phyloP scores from a whole-genome alignment of 1,284 basidiomycete genomes.

The Paramarasmius palmivorus region DNA sequence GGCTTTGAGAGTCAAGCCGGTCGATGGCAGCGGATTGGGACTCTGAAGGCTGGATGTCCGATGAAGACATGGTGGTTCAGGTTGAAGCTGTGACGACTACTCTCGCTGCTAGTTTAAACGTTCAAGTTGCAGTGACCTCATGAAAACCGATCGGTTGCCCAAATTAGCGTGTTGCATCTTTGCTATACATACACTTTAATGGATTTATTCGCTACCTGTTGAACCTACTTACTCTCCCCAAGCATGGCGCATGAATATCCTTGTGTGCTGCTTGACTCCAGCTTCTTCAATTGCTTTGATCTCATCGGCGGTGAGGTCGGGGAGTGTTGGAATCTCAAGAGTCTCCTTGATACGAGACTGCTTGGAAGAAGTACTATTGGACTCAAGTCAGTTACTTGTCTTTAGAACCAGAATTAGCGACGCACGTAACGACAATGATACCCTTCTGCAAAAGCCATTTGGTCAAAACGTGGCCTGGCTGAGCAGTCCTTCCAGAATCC shows the following conservation, averaged over 20 bases:
- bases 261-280: slow-evolving; percentile 43
- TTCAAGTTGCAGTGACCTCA: too few species aligned
- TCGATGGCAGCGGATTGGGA: too few species aligned
- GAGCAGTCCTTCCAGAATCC: slow-evolving; percentile 33
- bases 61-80: too few species aligned
- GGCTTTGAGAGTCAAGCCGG: too few species aligned
- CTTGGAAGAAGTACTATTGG: slow-evolving; percentile 47
- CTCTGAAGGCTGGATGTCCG: too few species aligned
- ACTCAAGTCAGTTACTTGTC: not conserved
- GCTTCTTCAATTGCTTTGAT: slow-evolving; percentile 43
- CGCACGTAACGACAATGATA: slow-evolving; percentile 55
- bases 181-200: too few species aligned
- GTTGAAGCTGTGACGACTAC: too few species aligned
- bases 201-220: not conserved
- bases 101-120: too few species aligned
- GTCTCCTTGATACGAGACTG: slow-evolving; percentile 48
- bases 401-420: not conserved
- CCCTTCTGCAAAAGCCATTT: slow-evolving; percentile 50
- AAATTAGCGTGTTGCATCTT: too few species aligned
- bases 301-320: slow-evolving; percentile 44
- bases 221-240: slow-evolving; percentile 3
- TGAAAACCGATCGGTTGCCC: too few species aligned
- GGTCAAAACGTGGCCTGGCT: slow-evolving; percentile 41
- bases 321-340: slow-evolving; percentile 37
- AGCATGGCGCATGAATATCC: slow-evolving; percentile 22